These are phyloP conservation scores for Babesia bigemina DNA, from an alignment of 169 alveolate genomes.

Conservation along the genomic window DNA sequence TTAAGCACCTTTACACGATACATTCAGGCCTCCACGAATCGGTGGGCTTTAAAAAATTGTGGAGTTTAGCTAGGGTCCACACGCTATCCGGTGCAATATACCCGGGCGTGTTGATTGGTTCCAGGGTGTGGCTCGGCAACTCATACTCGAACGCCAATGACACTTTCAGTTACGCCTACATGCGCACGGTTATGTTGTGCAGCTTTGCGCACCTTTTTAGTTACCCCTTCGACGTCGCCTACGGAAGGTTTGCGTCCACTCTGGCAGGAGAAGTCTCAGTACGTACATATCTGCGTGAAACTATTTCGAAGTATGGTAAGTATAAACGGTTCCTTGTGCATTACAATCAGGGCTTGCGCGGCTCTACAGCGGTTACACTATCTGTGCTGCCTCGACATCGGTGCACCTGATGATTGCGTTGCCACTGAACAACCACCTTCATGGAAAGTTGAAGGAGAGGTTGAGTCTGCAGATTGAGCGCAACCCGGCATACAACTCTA, in stretches of 20 bases:
- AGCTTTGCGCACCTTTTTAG: slow-evolving; percentile 51
- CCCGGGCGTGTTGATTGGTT: slow-evolving; percentile 42
- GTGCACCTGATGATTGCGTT: slow-evolving; percentile 40
- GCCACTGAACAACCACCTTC: slow-evolving; percentile 49
- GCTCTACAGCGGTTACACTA: slow-evolving; percentile 60
- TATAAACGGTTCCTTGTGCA: neutral
- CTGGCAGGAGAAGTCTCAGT: neutral
- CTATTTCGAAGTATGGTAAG: slow-evolving; percentile 7
- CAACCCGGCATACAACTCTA: slow-evolving; percentile 25
- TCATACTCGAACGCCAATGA: slow-evolving; percentile 12
- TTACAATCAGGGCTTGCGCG: slow-evolving; percentile 30
- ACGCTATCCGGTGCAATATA: slow-evolving; percentile 48
- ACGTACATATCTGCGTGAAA: neutral
- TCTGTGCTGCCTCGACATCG: slow-evolving; percentile 51
- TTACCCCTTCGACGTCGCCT: slow-evolving; percentile 67
- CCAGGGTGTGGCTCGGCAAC: slow-evolving; percentile 14
- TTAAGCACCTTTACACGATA: neutral
- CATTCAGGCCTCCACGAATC: slow-evolving; percentile 28
- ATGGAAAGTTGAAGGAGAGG: slow-evolving; percentile 41
- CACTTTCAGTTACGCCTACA: slow-evolving; percentile 19
- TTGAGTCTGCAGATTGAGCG: slow-evolving; percentile 48
- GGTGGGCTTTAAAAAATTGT: slow-evolving; percentile 39
- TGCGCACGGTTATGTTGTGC: slow-evolving; percentile 32
- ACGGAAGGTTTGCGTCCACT: slow-evolving; percentile 42
- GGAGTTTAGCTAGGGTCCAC: slow-evolving; percentile 53